phyloP scores from a whole-genome alignment of 768 basidiomycete species.

The Russula earlei region DNA sequence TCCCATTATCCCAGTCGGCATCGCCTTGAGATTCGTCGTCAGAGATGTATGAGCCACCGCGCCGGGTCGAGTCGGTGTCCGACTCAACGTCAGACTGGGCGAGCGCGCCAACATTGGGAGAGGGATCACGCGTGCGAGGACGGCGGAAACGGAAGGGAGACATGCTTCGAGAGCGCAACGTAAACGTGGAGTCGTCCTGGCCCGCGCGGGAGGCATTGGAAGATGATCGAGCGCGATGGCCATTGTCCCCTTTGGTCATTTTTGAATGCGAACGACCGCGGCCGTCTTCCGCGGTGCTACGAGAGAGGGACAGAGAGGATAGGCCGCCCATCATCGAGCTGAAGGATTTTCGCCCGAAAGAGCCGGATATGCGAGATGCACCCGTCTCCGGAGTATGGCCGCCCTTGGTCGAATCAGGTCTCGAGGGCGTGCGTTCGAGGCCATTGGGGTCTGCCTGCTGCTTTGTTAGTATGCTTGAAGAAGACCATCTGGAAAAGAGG shows the following conservation, averaged over 20 bases:
- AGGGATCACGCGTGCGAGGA: constrained; percentile 49
- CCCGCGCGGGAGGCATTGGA: constrained; percentile 34
- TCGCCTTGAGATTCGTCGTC: constrained; percentile 45
- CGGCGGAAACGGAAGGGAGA: constrained; percentile 76
- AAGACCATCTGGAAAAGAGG: constrained; percentile 23
- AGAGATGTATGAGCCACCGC: constrained; percentile 60
- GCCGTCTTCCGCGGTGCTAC: constrained; percentile 32
- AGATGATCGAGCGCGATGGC: constrained; percentile 30
- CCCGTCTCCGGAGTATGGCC: constrained; percentile 12
- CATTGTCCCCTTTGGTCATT: constrained; percentile 25
- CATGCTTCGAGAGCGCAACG: constrained; percentile 58
- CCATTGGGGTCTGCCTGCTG: constrained; percentile 42
- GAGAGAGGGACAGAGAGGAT: constrained; percentile 53
- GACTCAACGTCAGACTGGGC: constrained; percentile 55
- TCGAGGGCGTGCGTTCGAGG: constrained; percentile 36
- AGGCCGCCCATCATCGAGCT: constrained; percentile 64
- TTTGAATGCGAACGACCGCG: constrained; percentile 40
- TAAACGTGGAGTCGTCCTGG: constrained; percentile 24
- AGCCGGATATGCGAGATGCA: constrained; percentile 31
- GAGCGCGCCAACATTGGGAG: constrained; percentile 40
- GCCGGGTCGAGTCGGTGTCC: constrained; percentile 42
- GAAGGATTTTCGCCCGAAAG: constrained; percentile 56
- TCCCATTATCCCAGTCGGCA: constrained; percentile 40
- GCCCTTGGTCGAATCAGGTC: constrained; percentile 16
- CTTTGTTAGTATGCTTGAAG: constrained; percentile 27